A percentile compares a stretch with the other conserved stretches of the same genome.
These are phyloP conservation scores for Malassezia pachydermatis DNA, from an alignment of 1,284 basidiomycete genomes.

Conservation along the genomic window DNA sequence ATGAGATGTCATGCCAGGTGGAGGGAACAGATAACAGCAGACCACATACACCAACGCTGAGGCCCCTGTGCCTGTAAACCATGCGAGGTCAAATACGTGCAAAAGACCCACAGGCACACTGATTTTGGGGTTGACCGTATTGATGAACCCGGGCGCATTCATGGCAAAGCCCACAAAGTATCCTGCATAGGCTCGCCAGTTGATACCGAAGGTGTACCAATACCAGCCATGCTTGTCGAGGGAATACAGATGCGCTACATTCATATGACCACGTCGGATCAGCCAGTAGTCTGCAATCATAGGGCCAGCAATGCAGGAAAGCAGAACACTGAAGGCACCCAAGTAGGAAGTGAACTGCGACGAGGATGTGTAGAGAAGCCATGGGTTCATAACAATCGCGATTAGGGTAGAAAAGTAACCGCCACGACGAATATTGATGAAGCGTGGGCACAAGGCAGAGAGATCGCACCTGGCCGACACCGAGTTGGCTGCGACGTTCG, in stretches of 20 bases:
- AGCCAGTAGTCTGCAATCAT: constrained; percentile 61
- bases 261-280: constrained; percentile 62
- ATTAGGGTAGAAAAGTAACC: constrained; percentile 67
- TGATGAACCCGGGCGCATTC: constrained; percentile 61
- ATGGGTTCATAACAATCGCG: constrained; percentile 64
- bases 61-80: constrained; percentile 5
- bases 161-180: constrained; percentile 68
- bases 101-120: background rate
- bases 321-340: constrained; percentile 56
- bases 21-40: constrained; percentile 2
- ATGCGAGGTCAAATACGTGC: constrained; percentile 12
- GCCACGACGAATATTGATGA: constrained; percentile 74
- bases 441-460: constrained; percentile 63
- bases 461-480: constrained; percentile 75
- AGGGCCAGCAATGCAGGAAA: constrained; percentile 47
- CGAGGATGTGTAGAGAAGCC: constrained; percentile 67
- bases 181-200: constrained; percentile 58
- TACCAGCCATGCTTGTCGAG: constrained; percentile 53
- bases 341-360: constrained; percentile 73
- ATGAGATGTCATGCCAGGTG: background rate
- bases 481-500: constrained; percentile 67
- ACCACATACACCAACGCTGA: constrained; percentile 1
- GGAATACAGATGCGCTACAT: constrained; percentile 63
- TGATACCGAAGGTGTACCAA: constrained; percentile 63
- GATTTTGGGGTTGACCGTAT: background rate